Conservation (phyloP, 2,329 filamentous ascomycete genomes). For the Dendryphion nanum region DNA sequence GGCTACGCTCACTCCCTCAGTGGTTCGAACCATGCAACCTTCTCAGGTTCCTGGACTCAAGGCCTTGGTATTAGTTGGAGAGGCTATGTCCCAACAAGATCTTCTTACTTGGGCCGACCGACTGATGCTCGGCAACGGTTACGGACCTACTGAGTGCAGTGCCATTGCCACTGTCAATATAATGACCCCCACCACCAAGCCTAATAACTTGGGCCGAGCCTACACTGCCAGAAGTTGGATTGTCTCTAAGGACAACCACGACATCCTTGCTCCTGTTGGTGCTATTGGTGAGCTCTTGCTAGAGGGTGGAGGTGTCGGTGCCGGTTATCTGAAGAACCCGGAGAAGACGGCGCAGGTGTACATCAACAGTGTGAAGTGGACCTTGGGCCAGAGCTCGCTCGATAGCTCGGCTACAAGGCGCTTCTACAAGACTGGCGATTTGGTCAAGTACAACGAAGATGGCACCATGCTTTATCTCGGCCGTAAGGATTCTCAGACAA, state of each 20-base stretch:
- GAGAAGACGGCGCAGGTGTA: slow-evolving; percentile 29
- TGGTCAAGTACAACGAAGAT: slow-evolving; percentile 37
- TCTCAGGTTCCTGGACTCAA: slow-evolving; percentile 25
- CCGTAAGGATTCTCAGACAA: slow-evolving; percentile 33
- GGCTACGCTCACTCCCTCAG: slow-evolving; percentile 46
- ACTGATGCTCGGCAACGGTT: slow-evolving; percentile 38
- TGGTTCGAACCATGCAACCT: slow-evolving; percentile 29
- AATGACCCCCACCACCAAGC: slow-evolving; percentile 25
- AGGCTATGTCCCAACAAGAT: slow-evolving; percentile 33
- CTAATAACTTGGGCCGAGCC: slow-evolving; percentile 36
- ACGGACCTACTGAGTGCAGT: slow-evolving; percentile 42
- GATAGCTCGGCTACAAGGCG: slow-evolving; percentile 4
- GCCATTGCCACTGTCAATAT: slow-evolving; percentile 33
- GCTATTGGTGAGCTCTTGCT: slow-evolving; percentile 43
- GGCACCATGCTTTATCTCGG: slow-evolving; percentile 33
- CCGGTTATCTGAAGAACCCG: slow-evolving; percentile 32
- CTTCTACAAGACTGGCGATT: slow-evolving; percentile 39
- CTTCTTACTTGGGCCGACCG: slow-evolving; percentile 36
- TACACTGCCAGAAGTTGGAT: slow-evolving; percentile 38
- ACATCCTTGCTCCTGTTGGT: slow-evolving; percentile 37
- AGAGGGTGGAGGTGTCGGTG: slow-evolving; percentile 35
- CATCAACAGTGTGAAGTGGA: slow-evolving; percentile 23
- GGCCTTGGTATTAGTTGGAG: slow-evolving; percentile 29
- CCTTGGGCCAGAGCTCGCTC: slow-evolving; percentile 3
- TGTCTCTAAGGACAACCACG: slow-evolving; percentile 34